Evolutionary conservation across 164 flowering plant genomes (phyloP), one percentile per base, ranked within the genome.

Genomic region (Aristolochia fimbriata): DNA sequence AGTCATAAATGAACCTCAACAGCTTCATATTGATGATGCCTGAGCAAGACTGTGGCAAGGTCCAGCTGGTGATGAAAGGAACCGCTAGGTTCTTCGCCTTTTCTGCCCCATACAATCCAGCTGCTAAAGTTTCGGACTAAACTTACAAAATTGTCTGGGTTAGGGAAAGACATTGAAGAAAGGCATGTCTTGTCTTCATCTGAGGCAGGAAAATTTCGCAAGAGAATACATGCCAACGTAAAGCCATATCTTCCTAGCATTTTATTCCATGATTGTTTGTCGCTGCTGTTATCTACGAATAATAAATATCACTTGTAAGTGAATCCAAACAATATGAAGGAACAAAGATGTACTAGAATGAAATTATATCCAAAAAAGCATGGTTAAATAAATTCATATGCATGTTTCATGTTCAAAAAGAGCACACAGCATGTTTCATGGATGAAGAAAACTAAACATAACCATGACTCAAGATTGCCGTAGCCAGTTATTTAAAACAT

Each of bases 1-100:
- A 8, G 22, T 27, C 52, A 68, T 50, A 51, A 30, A 53, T 41
- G 51, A 53, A 93, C 97, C 98, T 90, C 86, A 76, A 80, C 87
- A 63, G 97, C 94, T 65, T 80, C 77, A 75, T 78, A 88, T 61
- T 93, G 98, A 31, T 88, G 84, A 71, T 86, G 80, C 72, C 68
- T 79, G 51, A 93, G 81, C 55, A 90, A 77, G 64, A 82, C 59
- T 14, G 70, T 31, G 15, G 92, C 83, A 71, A 93, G 79, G 55
- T 82, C 80, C 66, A 77, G 75, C 52, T 81, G 68, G 65, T 75
- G 88, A 62, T 77, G 77, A 56, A 80, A 76, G 68, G 81, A 77
- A 52, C 74, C 53, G 68, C 75, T 64, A 48, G 84, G 72, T 60
- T 76, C 85, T 45, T 81, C 80, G 15, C 80, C 80, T 52, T 71